phyloP scores from a whole-genome alignment of 352 stramenopile genomes.

The Elongisporangium anandrum region DNA sequence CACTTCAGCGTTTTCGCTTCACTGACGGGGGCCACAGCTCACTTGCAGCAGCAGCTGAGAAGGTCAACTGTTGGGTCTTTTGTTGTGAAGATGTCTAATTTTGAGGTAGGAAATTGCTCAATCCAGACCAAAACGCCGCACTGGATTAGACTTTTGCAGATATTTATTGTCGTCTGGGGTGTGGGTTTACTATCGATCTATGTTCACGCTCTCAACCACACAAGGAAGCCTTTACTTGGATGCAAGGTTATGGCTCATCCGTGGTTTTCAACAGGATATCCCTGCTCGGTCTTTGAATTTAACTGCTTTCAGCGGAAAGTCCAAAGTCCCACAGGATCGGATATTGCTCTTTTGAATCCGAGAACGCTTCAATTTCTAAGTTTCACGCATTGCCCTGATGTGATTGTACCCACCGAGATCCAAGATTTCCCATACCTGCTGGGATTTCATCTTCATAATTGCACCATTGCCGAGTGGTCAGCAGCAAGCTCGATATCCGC shows the following conservation, averaged over 20 bases:
- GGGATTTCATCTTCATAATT: slow-evolving; percentile 36
- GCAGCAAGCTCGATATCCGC: slow-evolving; percentile 15
- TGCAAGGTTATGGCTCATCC: slow-evolving; percentile 14
- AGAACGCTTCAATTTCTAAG: slow-evolving; percentile 19
- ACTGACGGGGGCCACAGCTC: not conserved
- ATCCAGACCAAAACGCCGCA: not conserved
- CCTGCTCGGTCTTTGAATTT: slow-evolving; percentile 19
- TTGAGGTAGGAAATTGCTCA: not conserved
- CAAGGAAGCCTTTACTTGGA: not conserved
- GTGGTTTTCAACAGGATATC: slow-evolving; percentile 23
- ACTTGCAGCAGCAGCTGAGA: not conserved
- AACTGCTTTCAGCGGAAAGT: slow-evolving; percentile 10
- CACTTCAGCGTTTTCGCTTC: not conserved
- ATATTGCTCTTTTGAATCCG: slow-evolving; percentile 14
- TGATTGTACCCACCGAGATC: slow-evolving; percentile 17
- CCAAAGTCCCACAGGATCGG: not conserved
- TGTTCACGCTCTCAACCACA: slow-evolving; percentile 1
- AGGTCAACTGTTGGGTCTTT: not conserved
- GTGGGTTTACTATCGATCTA: slow-evolving; percentile 14
- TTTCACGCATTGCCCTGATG: slow-evolving; percentile 22
- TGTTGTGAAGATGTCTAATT: no score
- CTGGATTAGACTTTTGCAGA: not conserved
- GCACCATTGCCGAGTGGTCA: slow-evolving; percentile 25
- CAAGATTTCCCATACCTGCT: slow-evolving; percentile 22
- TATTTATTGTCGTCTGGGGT: slow-evolving; percentile 10